Base-by-base conservation (phyloP, 495 filamentous ascomycete genomes). In the Staphylotrichum tortipilum region DNA sequence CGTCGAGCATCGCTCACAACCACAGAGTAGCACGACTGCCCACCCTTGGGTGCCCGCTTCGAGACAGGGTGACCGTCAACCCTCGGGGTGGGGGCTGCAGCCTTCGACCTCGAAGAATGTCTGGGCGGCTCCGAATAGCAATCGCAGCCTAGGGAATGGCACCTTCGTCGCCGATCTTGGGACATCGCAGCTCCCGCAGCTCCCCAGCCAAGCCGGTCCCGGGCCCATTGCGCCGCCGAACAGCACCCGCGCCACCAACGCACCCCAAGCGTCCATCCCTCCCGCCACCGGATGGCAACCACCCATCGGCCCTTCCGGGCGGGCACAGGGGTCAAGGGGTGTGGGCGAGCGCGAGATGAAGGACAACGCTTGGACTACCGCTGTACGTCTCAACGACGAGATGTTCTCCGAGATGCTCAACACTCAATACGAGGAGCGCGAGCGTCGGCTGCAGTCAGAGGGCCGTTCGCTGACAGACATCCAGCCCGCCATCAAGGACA, bases 91-190 rank as follows among this genome's bases (percentile, higher is more conserved):
- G 54, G 57, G 58, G 14, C 52, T 54, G 15, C 70, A 71, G 37
- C 55, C 67, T 6, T 22, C 72, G 1, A 66, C 72, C 1, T 66
- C 77, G 22, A 72, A 77, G 42, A 88, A 84, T 57, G 79, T 85
- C 6, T 89, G 86, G 86, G 85, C 84, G 29, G 79, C 82, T n/a
- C 74, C 84, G 7, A 80, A 74, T 40, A 83, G 78, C 58, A 79
- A 86, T 55, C 78, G 79, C 48, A 79, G 78, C 18, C 72, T 89
- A 19, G 86, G 86, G 2, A 89, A 89, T 56, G 86, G 86, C n/a
- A 85, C 85, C 3, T 89, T 89, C 58, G 79, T 81, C 40, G 75
- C 79, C 40, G 73, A 78, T 45, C 67, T 88, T 17, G 71, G 75
- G 9, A 63, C 72, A 60, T 43, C 68, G 52, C 53, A 67, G 66